phyloP scores from a whole-genome alignment of 179 eudicot genomes.

The Pouteria campechiana region DNA sequence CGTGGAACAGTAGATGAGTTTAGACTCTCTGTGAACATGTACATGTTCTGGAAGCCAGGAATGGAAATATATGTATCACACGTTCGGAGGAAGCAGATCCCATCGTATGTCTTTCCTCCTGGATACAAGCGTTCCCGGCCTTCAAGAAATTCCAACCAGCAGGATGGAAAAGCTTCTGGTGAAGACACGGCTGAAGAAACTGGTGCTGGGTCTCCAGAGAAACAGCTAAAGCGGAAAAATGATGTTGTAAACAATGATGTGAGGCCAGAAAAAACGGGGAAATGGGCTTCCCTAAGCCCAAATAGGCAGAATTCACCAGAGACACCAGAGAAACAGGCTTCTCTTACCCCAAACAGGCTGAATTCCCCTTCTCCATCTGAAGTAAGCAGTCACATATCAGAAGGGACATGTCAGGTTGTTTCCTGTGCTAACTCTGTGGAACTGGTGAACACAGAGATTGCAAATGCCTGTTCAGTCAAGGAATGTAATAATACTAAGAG shows the following conservation, averaged over 20 bases:
- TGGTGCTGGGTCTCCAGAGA: conserved; percentile 19
- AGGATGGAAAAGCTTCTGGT: conserved; percentile 8
- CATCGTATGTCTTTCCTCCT: conserved; percentile 60
- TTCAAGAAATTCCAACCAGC: conserved; percentile 22
- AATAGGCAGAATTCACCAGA: conserved; percentile 18
- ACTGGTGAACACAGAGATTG: background rate
- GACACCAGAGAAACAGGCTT: conserved; percentile 21
- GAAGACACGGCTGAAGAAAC: conserved; percentile 11
- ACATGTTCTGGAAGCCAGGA: conserved; percentile 76
- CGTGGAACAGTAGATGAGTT: conserved; percentile 72
- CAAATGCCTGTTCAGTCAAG: too few relatives aligned
- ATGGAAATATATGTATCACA: conserved; percentile 86
- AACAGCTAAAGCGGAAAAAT: conserved; percentile 26
- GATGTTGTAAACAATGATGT: conserved; percentile 12
- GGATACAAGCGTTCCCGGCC: conserved; percentile 37
- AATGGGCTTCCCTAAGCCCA: conserved; percentile 22
- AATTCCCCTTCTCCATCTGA: conserved; percentile 36
- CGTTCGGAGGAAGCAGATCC: conserved; percentile 66
- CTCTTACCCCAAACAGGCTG: conserved; percentile 17
- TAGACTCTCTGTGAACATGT: conserved; percentile 47
- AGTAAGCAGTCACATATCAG: too few relatives aligned
- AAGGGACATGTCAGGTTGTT: background rate
- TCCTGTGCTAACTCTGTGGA: background rate
- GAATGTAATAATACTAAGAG: too few relatives aligned
- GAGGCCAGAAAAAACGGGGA: conserved; percentile 12